A percentile compares a stretch with the other conserved stretches of the same genome.
These are phyloP conservation scores for Arabis hirsuta DNA, from an alignment of 345 rosid species.

Conservation along the genomic window DNA sequence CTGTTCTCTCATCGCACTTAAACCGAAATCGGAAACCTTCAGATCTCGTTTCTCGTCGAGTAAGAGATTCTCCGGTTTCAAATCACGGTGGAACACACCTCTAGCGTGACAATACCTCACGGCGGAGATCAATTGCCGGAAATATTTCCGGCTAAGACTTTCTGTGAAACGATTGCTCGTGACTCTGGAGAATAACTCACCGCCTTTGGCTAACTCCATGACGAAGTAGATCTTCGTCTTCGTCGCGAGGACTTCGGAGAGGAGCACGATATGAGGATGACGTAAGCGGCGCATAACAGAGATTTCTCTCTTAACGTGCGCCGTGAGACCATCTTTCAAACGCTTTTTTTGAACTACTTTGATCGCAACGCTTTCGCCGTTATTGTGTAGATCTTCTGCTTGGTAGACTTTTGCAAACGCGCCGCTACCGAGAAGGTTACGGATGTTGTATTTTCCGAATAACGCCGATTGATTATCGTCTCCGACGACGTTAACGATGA, in stretches of 20 bases:
- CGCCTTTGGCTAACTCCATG: slow-evolving; percentile 81
- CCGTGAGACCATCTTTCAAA: slow-evolving; percentile 50
- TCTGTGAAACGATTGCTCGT: slow-evolving; percentile 70
- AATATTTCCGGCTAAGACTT: slow-evolving; percentile 71
- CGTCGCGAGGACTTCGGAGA: slow-evolving; percentile 73
- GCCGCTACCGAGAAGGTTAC: slow-evolving; percentile 66
- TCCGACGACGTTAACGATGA: slow-evolving; percentile 44
- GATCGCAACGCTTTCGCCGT: slow-evolving; percentile 72
- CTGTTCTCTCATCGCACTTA: slow-evolving; percentile 68
- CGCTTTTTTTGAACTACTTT: slow-evolving; percentile 71
- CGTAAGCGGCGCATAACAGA: slow-evolving; percentile 74
- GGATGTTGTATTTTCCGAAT: slow-evolving; percentile 72
- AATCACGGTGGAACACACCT: slow-evolving; percentile 79
- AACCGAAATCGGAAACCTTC: slow-evolving; percentile 76
- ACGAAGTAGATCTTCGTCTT: slow-evolving; percentile 74
- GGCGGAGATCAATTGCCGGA: slow-evolving; percentile 75
- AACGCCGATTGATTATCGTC: slow-evolving; percentile 44
- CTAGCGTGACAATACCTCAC: slow-evolving; percentile 70
- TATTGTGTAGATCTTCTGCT: slow-evolving; percentile 54
- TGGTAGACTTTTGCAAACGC: slow-evolving; percentile 85
- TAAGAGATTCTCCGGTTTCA: slow-evolving; percentile 77
- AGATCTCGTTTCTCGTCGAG: slow-evolving; percentile 72
- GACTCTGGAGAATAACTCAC: slow-evolving; percentile 71
- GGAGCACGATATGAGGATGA: slow-evolving; percentile 62
- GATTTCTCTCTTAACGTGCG: slow-evolving; percentile 68